Evolutionary conservation across 306 rosid genomes (phyloP).

Genomic region (Vachellia collinsii): DNA sequence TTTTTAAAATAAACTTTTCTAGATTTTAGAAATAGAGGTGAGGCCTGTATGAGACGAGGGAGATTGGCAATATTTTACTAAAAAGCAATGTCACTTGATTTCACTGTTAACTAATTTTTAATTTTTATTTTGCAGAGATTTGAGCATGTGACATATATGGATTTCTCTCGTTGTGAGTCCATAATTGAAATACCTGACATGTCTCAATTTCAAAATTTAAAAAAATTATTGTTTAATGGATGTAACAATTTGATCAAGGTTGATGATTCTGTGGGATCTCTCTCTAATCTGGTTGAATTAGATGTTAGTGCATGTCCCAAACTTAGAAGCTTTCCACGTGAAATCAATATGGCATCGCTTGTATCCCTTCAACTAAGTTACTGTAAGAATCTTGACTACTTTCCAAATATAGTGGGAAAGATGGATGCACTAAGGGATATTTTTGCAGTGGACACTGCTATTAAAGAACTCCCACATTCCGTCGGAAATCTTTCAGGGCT

Average conservation of each 20-base stretch:
- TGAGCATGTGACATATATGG: not conserved
- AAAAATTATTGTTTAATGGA: not conserved
- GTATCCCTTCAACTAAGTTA: not conserved
- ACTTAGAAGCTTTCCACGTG: not conserved
- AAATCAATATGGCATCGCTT: constrained; percentile 23
- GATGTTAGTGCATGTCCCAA: not conserved
- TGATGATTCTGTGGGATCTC: not conserved
- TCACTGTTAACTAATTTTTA: not conserved
- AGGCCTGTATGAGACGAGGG: too few relatives aligned
- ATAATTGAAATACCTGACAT: not conserved
- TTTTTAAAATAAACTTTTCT: too few relatives aligned
- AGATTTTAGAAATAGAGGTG: too few relatives aligned
- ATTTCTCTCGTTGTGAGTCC: not conserved
- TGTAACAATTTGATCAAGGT: not conserved
- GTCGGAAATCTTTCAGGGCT: constrained; percentile 13
- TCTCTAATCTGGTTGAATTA: not conserved
- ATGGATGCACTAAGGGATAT: not conserved
- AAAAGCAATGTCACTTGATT: too few relatives aligned
- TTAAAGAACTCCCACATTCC: constrained; percentile 23
- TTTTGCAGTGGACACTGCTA: not conserved
- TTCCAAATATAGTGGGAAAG: constrained; percentile 10
- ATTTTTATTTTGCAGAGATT: not conserved
- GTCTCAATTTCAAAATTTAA: not conserved
- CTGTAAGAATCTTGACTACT: not conserved
- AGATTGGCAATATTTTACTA: not conserved